Evolutionary conservation across 495 filamentous ascomycete genomes (phyloP), one percentile per base, ranked within the genome.

Genomic region (Penicillium daleae): DNA sequence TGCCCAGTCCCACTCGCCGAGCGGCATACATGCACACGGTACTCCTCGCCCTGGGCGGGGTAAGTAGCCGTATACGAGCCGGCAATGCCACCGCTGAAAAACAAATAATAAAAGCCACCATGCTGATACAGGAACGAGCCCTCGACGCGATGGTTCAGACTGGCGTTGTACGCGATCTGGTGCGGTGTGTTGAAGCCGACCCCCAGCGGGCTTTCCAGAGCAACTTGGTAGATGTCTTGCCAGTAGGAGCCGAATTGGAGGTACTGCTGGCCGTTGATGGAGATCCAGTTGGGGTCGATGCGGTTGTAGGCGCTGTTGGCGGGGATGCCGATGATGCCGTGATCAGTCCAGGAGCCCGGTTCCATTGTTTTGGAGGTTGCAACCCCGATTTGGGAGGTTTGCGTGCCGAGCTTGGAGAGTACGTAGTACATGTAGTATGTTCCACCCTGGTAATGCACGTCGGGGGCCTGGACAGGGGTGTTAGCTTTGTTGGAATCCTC

Each of bases 401-500:
- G 85, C 4, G 81, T 85, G 24, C 90, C 89, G 57, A 90, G 87
- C 29, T 81, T 78, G 37, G 82, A 85, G 50, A 91, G 83, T 1
- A 85, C 78, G 74, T 92, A 93, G 81, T 90, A 92, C 64, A 90
- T 79, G 69, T 89, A 88, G 77, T 92, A 92, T 4, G 74, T 77
- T 19, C 64, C 71, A 40, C 80, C 81, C 2, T 89, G 71, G 33
- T 83, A 72, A 57, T 78, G 68, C 27, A 91, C 83, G 65, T 91
- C 88, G 0, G 89, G 89, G 2, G 90, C 90, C 88, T 89, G 5
- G 46, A 50, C 19, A 12, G 69, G 22, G 24, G 59, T 51, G 19
- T 54, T 60, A 32, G 31, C 19, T 48, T 42, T 22, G 0, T 40
- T 29, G 12, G 42, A 7, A 7, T 3, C 4, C 4, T n/a, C n/a